Evolutionary conservation across 768 basidiomycete genomes (phyloP).

Genomic region (Hemileccinum impolitum): DNA sequence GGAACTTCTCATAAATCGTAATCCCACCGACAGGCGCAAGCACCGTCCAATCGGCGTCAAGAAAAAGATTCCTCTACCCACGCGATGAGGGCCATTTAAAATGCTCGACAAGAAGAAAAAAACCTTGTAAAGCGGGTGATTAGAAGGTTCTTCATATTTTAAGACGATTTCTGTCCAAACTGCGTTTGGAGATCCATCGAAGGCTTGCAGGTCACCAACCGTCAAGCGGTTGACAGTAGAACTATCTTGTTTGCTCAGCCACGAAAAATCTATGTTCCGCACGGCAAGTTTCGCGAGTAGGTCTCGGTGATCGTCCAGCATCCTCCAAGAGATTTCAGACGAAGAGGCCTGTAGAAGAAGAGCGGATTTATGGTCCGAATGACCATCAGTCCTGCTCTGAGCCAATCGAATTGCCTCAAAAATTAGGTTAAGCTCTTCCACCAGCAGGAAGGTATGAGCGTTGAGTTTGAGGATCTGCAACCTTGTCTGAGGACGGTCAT

Average conservation of each 20-base stretch:
- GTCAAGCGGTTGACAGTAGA: conserved; percentile 76
- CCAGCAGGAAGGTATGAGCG: conserved; percentile 66
- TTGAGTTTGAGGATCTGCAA: conserved; percentile 64
- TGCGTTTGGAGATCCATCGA: conserved; percentile 81
- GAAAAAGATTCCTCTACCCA: conserved; percentile 64
- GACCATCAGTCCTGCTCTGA: conserved; percentile 69
- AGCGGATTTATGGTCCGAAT: conserved; percentile 72
- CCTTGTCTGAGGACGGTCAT: conserved; percentile 38
- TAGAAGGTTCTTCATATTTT: conserved; percentile 67
- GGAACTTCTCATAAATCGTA: conserved; percentile 79
- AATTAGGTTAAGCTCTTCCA: conserved; percentile 77
- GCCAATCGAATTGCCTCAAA: conserved; percentile 85
- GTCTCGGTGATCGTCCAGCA: conserved; percentile 71
- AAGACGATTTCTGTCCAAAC: conserved; percentile 85
- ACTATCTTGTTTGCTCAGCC: conserved; percentile 85
- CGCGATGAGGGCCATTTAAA: conserved; percentile 6
- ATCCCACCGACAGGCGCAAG: conserved; percentile 94
- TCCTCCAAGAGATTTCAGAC: conserved; percentile 86
- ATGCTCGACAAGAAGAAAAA: background rate
- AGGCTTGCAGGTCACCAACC: conserved; percentile 76
- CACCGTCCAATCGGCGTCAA: conserved; percentile 74
- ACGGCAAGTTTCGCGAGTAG: conserved; percentile 86
- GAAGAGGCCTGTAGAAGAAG: conserved; percentile 78
- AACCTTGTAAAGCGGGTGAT: conserved; percentile 72
- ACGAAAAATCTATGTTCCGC: conserved; percentile 71